Percentiles rank a stretch among this genome's conserved stretches.
phyloP scores from a whole-genome alignment of 352 stramenopile species.

The Globisporangium spinosum region DNA sequence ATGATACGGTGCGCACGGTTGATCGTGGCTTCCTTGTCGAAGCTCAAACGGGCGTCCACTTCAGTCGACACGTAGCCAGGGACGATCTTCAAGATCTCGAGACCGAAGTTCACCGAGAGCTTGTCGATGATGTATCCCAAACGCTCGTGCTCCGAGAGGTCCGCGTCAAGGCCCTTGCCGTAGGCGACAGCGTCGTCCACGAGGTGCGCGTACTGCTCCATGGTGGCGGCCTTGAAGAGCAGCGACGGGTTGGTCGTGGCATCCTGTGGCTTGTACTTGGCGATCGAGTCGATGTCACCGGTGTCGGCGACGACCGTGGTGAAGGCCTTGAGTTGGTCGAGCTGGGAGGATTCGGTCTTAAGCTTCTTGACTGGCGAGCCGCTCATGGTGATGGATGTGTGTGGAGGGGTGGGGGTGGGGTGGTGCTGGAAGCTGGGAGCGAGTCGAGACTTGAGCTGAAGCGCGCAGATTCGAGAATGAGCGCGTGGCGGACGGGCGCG shows the following conservation, averaged over 20 bases:
- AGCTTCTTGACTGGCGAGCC: slow-evolving; percentile 73
- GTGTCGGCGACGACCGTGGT: slow-evolving; percentile 98
- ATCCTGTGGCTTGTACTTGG: slow-evolving; percentile 94
- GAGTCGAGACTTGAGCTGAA: slow-evolving; percentile 31
- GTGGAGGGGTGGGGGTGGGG: background rate
- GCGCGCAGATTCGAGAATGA: slow-evolving; percentile 77
- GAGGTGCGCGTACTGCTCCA: slow-evolving; percentile 94
- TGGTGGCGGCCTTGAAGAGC: slow-evolving; percentile 96
- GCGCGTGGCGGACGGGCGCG: slow-evolving; percentile 1
- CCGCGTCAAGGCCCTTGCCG: slow-evolving; percentile 69
- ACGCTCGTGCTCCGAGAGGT: slow-evolving; percentile 77
- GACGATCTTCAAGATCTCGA: slow-evolving; percentile 96
- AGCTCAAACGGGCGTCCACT: slow-evolving; percentile 96
- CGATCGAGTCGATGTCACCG: slow-evolving; percentile 91
- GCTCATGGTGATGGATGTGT: slow-evolving; percentile 31
- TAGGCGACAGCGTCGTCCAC: slow-evolving; percentile 95
- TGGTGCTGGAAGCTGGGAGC: background rate
- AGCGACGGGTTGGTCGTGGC: slow-evolving; percentile 99
- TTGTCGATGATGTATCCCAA: slow-evolving; percentile 96
- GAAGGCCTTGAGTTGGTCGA: slow-evolving; percentile 95
- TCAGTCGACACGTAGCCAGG: slow-evolving; percentile 98
- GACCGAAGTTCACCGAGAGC: slow-evolving; percentile 97
- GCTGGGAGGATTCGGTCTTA: slow-evolving; percentile 61
- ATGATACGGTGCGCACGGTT: slow-evolving; percentile 94
- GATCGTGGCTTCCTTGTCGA: slow-evolving; percentile 93